These are phyloP conservation scores for Psilocybe cubensis DNA, from an alignment of 768 basidiomycete genomes.

Conservation along the genomic window DNA sequence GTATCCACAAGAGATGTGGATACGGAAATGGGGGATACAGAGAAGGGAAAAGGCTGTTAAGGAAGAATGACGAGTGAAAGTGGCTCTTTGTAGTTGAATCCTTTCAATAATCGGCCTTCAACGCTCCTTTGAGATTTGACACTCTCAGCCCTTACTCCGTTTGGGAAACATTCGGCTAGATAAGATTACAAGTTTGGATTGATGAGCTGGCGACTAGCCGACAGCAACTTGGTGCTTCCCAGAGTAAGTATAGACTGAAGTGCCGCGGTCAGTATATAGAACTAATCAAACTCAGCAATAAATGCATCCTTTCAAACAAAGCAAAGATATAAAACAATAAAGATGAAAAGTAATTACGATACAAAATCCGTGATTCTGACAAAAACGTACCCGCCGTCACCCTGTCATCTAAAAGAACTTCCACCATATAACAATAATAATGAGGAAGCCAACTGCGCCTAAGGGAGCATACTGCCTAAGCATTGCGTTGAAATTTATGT, in stretches of 20 bases:
- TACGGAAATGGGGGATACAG: neutral
- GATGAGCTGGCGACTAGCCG: neutral
- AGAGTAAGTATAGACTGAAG: neutral
- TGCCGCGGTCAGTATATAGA: neutral
- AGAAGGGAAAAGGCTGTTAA: neutral
- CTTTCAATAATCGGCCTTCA: neutral
- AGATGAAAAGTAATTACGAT: constrained; percentile 21
- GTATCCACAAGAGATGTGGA: no score
- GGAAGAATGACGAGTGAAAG: constrained; percentile 2
- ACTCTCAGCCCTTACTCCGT: constrained; percentile 7
- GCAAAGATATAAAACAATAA: constrained; percentile 12
- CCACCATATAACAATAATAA: constrained; percentile 82
- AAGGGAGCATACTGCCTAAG: constrained; percentile 95
- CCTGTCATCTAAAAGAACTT: constrained; percentile 52
- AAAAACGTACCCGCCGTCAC: constrained; percentile 6
- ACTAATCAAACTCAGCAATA: neutral
- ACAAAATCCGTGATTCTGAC: constrained; percentile 16
- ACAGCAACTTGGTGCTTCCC: neutral
- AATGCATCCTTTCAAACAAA: constrained; percentile 4
- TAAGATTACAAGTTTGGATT: constrained; percentile 15
- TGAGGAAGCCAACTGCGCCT: constrained; percentile 76
- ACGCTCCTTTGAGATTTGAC: neutral
- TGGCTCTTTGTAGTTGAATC: neutral
- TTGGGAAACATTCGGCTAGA: constrained; percentile 17
- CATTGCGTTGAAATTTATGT: constrained; percentile 94